phyloP scores from a whole-genome alignment of 345 rosid genomes.

The Pistacia atlantica region DNA sequence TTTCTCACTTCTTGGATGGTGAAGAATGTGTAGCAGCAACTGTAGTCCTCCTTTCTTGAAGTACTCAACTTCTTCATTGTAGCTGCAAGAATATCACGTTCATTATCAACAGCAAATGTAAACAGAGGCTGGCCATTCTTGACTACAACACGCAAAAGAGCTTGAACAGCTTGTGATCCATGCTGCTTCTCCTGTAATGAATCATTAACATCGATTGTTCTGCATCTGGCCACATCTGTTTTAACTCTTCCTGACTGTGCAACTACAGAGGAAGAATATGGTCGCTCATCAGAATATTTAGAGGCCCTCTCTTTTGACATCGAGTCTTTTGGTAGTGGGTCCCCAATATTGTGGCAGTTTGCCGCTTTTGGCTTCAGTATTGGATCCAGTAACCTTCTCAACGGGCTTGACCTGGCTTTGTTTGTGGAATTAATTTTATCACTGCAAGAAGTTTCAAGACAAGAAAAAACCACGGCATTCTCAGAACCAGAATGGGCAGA shows the following conservation, averaged over 20 bases:
- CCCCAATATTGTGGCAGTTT: slow-evolving; percentile 37
- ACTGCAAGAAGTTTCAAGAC: slow-evolving; percentile 27
- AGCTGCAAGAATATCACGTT: slow-evolving; percentile 75
- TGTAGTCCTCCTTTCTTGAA: slow-evolving; percentile 47
- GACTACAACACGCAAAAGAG: slow-evolving; percentile 75
- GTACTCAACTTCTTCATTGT: slow-evolving; percentile 52
- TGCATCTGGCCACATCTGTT: slow-evolving; percentile 38
- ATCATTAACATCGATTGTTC: slow-evolving; percentile 35
- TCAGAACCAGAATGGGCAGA: slow-evolving; percentile 45
- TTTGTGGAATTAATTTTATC: slow-evolving; percentile 39
- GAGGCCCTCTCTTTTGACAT: slow-evolving; percentile 34
- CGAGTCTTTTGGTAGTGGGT: slow-evolving; percentile 42
- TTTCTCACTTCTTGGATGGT: slow-evolving; percentile 70
- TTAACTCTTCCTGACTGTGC: slow-evolving; percentile 43
- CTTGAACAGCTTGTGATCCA: slow-evolving; percentile 59
- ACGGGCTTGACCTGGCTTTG: slow-evolving; percentile 75
- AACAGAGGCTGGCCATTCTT: slow-evolving; percentile 86
- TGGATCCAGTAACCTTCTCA: slow-evolving; percentile 83
- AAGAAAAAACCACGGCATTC: slow-evolving; percentile 40
- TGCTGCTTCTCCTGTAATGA: slow-evolving; percentile 46
- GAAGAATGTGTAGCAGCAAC: slow-evolving; percentile 75
- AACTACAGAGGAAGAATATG: slow-evolving; percentile 32
- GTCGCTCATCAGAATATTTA: slow-evolving; percentile 33
- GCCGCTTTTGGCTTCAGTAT: slow-evolving; percentile 62
- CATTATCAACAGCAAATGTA: slow-evolving; percentile 85